Conservation (phyloP, 1,284 basidiomycete genomes). For the Ceratobasidium sp. region DNA sequence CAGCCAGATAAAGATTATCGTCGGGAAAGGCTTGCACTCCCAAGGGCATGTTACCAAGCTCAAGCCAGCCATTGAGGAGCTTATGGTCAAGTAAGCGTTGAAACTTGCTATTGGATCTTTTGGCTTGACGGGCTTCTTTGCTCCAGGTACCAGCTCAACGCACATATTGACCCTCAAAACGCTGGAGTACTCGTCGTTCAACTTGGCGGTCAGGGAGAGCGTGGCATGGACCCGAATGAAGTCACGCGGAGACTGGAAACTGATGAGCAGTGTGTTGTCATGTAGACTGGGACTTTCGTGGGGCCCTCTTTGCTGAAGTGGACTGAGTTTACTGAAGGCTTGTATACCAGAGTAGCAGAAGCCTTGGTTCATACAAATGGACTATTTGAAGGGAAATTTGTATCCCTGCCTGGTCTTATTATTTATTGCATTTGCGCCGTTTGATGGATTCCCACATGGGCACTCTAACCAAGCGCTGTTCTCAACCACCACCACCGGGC, state of each 20-base stretch:
- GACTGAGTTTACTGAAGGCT: not conserved
- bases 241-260: slow-evolving; percentile 68
- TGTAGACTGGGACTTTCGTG: slow-evolving; percentile 62
- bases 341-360: not conserved
- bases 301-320: not conserved
- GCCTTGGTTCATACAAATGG: too few relatives aligned
- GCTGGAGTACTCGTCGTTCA: slow-evolving; percentile 88
- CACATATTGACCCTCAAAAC: slow-evolving; percentile 85
- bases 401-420: not conserved
- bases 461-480: not conserved
- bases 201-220: slow-evolving; percentile 65
- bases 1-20: slow-evolving; percentile 83
- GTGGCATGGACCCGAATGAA: slow-evolving; percentile 69
- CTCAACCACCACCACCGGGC: slow-evolving; percentile 15
- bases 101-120: not conserved
- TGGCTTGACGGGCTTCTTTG: not conserved
- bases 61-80: slow-evolving; percentile 91
- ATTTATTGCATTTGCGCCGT: not conserved
- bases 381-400: not conserved
- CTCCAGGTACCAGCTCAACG: slow-evolving; percentile 75
- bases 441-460: slow-evolving; percentile 9
- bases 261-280: slow-evolving; percentile 73
- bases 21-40: slow-evolving; percentile 88
- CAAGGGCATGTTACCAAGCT: slow-evolving; percentile 84
- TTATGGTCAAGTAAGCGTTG: slow-evolving; percentile 78